Base-by-base conservation (phyloP, 768 basidiomycete genomes). In the Sutorius australiensis region DNA sequence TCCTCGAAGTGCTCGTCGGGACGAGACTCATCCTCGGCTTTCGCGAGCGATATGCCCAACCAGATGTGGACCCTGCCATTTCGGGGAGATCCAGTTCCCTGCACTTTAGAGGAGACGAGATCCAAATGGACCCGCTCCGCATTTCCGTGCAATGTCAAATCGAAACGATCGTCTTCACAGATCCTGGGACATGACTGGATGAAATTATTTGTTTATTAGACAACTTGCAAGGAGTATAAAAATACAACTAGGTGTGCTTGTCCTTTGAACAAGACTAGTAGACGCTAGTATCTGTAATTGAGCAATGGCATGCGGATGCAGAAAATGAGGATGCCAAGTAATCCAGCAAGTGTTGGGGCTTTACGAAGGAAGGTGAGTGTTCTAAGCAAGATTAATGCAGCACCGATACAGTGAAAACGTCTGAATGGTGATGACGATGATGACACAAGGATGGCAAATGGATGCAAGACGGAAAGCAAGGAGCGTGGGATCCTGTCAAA, bases 21-120 rank as follows among this genome's bases (percentile, higher is more conserved):
- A 69, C 67, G 19, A 55, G 67, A 30, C 65, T 69, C 33, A 67
- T 69, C 33, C 63, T 69, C 46, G 58, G 63, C 30, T 68, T 70
- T 43, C 69, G 67, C 2, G 67, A 65, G 48, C 69, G 69, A 14
- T 69, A 60, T 28, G 33, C 59, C 21, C 57, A 50, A 14, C 3
- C 48, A n/a, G 61, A 62, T 11, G 17, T 30, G 5, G 62, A 53
- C 12, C 43, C 53, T 1, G 12, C 51, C 17, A 32, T 53, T 21
- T 56, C 56, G 6, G 49, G 42, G 16, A 47, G 43, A 42, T 39
- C 24, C 10, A 61, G 59, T n/a, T 52, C 67, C 8, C 21, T 68
- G 12, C 57, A 55, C 12, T 59, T 61, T 5, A 45, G 53, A 48
- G 41, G 51, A 12, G 51, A 57, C 12, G 48, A 50, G 3, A 14